These are phyloP conservation scores for Pholiota molesta DNA, from an alignment of 768 basidiomycete genomes.

Conservation along the genomic window DNA sequence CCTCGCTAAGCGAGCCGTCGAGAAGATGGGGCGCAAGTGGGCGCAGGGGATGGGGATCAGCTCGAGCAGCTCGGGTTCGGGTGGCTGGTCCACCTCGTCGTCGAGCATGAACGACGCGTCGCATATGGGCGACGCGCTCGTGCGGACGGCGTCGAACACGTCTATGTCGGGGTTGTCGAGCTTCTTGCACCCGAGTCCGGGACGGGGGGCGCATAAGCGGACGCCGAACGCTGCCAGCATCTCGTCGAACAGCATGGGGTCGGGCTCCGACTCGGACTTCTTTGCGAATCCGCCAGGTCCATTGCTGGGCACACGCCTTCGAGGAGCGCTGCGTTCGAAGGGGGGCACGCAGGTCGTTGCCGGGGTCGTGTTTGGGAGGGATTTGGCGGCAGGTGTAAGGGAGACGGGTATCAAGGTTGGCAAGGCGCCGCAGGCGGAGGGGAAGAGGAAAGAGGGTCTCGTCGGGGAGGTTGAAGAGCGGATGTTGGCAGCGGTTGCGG, in stretches of 20 bases:
- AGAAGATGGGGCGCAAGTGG: constrained; percentile 73
- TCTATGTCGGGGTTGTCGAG: constrained; percentile 25
- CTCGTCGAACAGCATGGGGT: constrained; percentile 47
- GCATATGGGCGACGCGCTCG: constrained; percentile 33
- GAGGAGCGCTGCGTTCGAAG: constrained; percentile 51
- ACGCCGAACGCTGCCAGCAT: constrained; percentile 62
- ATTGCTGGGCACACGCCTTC: constrained; percentile 53
- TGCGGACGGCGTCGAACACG: constrained; percentile 43
- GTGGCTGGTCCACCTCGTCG: constrained; percentile 50
- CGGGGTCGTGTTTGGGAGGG: constrained; percentile 70
- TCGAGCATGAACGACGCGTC: constrained; percentile 39
- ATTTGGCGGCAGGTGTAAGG: constrained; percentile 42
- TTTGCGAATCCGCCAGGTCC: constrained; percentile 42
- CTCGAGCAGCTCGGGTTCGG: constrained; percentile 29
- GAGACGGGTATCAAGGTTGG: constrained; percentile 33
- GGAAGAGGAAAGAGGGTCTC: constrained; percentile 27
- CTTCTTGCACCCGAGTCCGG: constrained; percentile 7
- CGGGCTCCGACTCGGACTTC: constrained; percentile 39
- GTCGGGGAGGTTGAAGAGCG: constrained; percentile 48
- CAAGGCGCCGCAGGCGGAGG: constrained; percentile 17
- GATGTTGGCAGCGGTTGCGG: constrained; percentile 72
- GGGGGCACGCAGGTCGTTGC: constrained; percentile 35
- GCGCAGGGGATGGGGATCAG: constrained; percentile 46
- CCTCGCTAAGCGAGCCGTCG: constrained; percentile 75
- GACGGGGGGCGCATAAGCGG: constrained; percentile 34